Evolutionary conservation across 768 basidiomycete genomes (phyloP).

Genomic region (Xerocomus brunneocitrinus): DNA sequence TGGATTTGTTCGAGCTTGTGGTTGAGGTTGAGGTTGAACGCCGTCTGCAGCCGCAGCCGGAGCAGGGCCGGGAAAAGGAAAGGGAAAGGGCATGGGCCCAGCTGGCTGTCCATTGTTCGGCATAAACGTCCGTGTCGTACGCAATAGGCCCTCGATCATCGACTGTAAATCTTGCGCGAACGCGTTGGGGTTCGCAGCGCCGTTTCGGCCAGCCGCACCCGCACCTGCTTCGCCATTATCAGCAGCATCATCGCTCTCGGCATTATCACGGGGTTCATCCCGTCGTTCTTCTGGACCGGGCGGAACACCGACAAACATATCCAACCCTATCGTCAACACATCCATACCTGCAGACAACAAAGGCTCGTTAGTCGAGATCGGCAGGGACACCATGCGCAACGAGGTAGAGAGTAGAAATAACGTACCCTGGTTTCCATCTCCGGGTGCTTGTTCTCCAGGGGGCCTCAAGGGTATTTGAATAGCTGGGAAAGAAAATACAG

Average conservation of each 20-base stretch:
- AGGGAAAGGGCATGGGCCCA: neutral
- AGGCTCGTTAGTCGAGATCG: conserved; percentile 17
- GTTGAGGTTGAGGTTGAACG: too few species aligned
- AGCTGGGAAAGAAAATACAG: conserved; percentile 26
- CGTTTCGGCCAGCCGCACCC: conserved; percentile 17
- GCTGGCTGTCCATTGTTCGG: conserved; percentile 18
- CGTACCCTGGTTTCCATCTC: conserved; percentile 19
- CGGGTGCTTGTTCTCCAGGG: conserved; percentile 4
- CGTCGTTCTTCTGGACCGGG: conserved; percentile 7
- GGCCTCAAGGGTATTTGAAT: conserved; percentile 23
- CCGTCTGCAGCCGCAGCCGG: too few species aligned
- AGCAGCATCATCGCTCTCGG: conserved; percentile 1
- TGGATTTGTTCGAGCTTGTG: too few species aligned
- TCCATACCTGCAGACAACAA: conserved; percentile 16
- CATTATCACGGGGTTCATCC: conserved; percentile 8
- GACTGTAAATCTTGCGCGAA: conserved; percentile 23
- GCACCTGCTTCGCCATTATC: neutral
- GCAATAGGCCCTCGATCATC: conserved; percentile 25
- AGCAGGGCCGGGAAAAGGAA: too few species aligned
- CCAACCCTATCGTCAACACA: conserved; percentile 38
- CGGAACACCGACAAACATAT: conserved; percentile 32
- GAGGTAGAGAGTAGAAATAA: neutral
- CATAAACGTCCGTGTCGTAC: conserved; percentile 23
- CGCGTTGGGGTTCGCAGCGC: conserved; percentile 14
- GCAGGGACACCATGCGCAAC: conserved; percentile 12